Percentiles rank a stretch among this genome's conserved stretches.
Evolutionary conservation across 2,329 filamentous ascomycete genomes (phyloP).

Genomic region (Paracoccidioides lutzii): DNA sequence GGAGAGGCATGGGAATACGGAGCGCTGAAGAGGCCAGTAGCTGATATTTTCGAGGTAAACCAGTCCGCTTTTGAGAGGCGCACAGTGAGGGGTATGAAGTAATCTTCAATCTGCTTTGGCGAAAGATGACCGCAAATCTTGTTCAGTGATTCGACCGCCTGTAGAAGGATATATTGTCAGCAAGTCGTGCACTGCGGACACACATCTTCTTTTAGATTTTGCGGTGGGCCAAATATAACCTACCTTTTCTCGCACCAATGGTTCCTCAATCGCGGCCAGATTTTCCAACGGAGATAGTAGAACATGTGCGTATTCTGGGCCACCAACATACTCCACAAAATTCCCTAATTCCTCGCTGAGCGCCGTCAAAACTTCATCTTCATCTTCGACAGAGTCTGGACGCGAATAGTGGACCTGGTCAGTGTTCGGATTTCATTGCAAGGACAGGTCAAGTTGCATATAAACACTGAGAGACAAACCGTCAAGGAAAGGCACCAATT

Average conservation of each 20-base stretch:
- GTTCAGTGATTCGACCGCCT: slow-evolving; percentile 98
- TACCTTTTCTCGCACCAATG: slow-evolving; percentile 95
- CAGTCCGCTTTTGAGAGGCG: slow-evolving; percentile 98
- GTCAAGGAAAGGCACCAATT: slow-evolving; percentile 97
- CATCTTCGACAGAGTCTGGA: slow-evolving; percentile 93
- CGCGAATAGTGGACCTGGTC: background rate
- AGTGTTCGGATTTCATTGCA: background rate
- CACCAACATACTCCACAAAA: slow-evolving; percentile 96
- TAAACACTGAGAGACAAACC: slow-evolving; percentile 48
- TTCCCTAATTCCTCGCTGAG: slow-evolving; percentile 91
- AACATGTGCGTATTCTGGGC: slow-evolving; percentile 85
- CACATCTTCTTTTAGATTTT: background rate
- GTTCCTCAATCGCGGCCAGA: slow-evolving; percentile 94
- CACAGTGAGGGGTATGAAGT: slow-evolving; percentile 90
- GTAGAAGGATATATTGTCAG: slow-evolving; percentile 3
- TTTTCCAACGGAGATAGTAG: slow-evolving; percentile 96
- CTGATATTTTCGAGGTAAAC: slow-evolving; percentile 99
- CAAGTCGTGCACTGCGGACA: background rate
- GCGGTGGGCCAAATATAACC: slow-evolving; percentile 8
- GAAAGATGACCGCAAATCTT: slow-evolving; percentile 95
- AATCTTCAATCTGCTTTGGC: slow-evolving; percentile 84
- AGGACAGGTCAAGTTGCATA: background rate
- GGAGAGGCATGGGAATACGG: slow-evolving; percentile 86
- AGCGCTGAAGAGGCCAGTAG: slow-evolving; percentile 84
- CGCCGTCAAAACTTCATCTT: slow-evolving; percentile 94